Evolutionary conservation across 331 rosid genomes (phyloP), one percentile per base, ranked within the genome.

Genomic region (Quercus phellos): DNA sequence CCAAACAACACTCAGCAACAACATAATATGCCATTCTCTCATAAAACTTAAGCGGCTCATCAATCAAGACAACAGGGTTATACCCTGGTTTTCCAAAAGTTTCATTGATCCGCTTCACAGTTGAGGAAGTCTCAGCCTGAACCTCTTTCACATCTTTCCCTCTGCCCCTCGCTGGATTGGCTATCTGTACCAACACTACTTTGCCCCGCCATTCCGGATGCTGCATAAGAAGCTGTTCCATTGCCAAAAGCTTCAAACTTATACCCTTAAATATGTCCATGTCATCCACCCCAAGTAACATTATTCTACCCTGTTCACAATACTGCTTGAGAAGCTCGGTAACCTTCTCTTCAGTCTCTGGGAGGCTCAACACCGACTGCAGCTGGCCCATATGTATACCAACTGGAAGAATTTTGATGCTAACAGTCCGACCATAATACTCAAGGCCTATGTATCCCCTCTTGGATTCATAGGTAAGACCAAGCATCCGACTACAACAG

Each of bases 351-450:
- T 87, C 89, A 1, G 96, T 90, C 83, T 81, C 88, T 43, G 77
- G 55, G 21, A 80, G 82, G 71, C 91, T 87, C 78, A 90, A 83
- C 29, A 85, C 93, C 21, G 87, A 86, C 70, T 87, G 84, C 19
- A 90, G 93, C 85, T 90, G 96, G 59, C 96, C 93, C 91, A 89
- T 81, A 82, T 90, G 96, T 74, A 90, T 89, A 46, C 96, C 96
- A 64, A 90, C 96, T 0, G 93, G 96, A 72, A 90, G 93, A 72
- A 90, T 90, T 72, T 90, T 90, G 43, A 90, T 90, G 72, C 93
- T 88, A 43, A 90, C 92, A 21, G 96, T 90, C 68, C 96, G 86
- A 66, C 96, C 96, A 70, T 85, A 90, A 74, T 90, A 90, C 89
- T 90, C 96, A 0, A 90, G 79, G 70, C 96, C 91, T 7, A 90